A percentile compares a stretch with the other conserved stretches of the same genome.
Evolutionary conservation across 768 basidiomycete species (phyloP).

Genomic region (Termitomyces sp.): DNA sequence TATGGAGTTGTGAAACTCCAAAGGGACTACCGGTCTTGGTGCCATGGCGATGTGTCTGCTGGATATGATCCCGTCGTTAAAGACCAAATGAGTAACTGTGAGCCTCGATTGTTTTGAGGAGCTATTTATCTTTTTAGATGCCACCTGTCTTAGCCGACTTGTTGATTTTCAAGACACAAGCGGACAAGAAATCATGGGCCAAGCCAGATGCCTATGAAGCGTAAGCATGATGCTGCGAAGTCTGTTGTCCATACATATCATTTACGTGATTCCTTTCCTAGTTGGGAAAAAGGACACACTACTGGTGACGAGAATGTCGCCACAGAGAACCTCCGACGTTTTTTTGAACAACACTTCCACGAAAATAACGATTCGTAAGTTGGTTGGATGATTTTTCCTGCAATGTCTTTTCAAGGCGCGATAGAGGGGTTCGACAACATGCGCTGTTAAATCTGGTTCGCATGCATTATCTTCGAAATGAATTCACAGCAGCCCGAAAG

Average conservation of each 20-base stretch:
- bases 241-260: neutral
- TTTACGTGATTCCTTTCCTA: constrained; percentile 21
- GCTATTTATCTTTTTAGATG: neutral
- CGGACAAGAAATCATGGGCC: constrained; percentile 64
- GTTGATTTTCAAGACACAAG: constrained; percentile 56
- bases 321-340: constrained; percentile 65
- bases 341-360: constrained; percentile 85
- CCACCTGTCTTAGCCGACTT: constrained; percentile 30
- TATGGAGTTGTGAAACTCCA: constrained; percentile 64
- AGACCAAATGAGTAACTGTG: constrained; percentile 47
- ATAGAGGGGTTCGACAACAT: constrained; percentile 73
- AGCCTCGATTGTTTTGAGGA: constrained; percentile 10
- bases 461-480: constrained; percentile 69
- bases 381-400: neutral
- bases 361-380: constrained; percentile 75
- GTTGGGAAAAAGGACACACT: constrained; percentile 62
- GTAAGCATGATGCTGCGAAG: constrained; percentile 32
- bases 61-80: constrained; percentile 48
- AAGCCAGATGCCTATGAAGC: constrained; percentile 52
- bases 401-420: neutral
- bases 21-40: constrained; percentile 64
- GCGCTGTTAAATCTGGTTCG: constrained; percentile 73
- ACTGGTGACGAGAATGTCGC: constrained; percentile 68
- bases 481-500: constrained; percentile 64
- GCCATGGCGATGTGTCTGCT: constrained; percentile 37